These are phyloP conservation scores for Fraxinus velutina DNA, from an alignment of 305 asterid genomes.

Conservation along the genomic window DNA sequence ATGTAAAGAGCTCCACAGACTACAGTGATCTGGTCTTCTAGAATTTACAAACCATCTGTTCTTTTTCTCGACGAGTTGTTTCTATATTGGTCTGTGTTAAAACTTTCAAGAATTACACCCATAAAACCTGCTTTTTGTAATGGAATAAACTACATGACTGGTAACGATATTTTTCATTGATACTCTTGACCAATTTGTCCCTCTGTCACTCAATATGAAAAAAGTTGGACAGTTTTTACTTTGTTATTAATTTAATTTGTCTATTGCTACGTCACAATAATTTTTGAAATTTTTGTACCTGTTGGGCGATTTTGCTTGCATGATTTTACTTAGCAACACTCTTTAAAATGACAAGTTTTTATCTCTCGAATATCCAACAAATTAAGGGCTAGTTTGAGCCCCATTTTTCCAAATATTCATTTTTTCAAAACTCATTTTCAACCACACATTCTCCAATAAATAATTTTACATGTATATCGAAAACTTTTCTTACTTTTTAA, in stretches of 20 bases:
- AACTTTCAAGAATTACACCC: not conserved
- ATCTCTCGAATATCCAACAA: not conserved
- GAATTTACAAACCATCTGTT: not conserved
- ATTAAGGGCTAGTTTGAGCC: too few species aligned
- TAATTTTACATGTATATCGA: too few species aligned
- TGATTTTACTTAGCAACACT: constrained; percentile 1
- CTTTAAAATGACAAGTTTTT: not conserved
- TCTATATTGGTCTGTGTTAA: not conserved
- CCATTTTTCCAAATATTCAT: too few species aligned
- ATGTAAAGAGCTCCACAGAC: not conserved
- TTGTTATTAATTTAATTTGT: not conserved
- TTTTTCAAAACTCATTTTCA: too few species aligned
- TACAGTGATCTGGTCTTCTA: not conserved
- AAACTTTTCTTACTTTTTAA: too few species aligned
- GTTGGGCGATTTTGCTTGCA: not conserved
- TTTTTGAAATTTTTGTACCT: not conserved
- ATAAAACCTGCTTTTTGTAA: not conserved
- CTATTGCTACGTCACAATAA: not conserved
- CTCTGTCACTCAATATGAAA: not conserved
- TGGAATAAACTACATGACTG: not conserved
- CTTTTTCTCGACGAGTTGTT: constrained; percentile 8
- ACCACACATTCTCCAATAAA: too few species aligned
- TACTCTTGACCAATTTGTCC: not conserved
- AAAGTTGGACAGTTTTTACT: not conserved
- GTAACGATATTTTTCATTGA: not conserved